A percentile compares a stretch with the other conserved stretches of the same genome.
phyloP scores from a whole-genome alignment of 371 early-diverging fungal species.

The Actinomortierella ambigua region DNA sequence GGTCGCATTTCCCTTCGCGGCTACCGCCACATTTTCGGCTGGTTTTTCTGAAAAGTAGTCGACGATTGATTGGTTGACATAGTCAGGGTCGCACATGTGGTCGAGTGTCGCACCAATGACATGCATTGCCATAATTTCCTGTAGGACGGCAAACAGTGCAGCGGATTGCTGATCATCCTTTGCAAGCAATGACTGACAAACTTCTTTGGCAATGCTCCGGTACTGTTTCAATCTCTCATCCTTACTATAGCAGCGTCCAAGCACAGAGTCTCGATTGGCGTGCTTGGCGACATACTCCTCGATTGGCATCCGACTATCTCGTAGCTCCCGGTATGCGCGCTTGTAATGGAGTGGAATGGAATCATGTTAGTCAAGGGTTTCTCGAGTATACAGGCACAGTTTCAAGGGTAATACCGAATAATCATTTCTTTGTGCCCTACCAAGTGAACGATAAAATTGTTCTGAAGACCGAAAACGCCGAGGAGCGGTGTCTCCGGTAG shows the following conservation, averaged over 20 bases:
- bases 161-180: slow-evolving; percentile 39
- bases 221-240: slow-evolving; percentile 41
- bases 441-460: slow-evolving; percentile 44
- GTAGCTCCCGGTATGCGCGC: slow-evolving; percentile 43
- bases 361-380: not conserved
- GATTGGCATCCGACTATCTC: slow-evolving; percentile 32
- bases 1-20: too few relatives aligned
- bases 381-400: too few relatives aligned
- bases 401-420: not conserved
- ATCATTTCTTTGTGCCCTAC: slow-evolving; percentile 10
- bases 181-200: slow-evolving; percentile 35
- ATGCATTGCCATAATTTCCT: slow-evolving; percentile 45
- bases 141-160: slow-evolving; percentile 41
- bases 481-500: slow-evolving; percentile 40
- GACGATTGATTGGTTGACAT: slow-evolving; percentile 34
- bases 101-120: slow-evolving; percentile 36
- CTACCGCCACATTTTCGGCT: too few relatives aligned
- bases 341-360: slow-evolving; percentile 1
- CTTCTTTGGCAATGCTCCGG: slow-evolving; percentile 38
- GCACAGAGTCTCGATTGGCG: slow-evolving; percentile 39
- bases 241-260: slow-evolving; percentile 40
- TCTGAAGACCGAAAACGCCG: slow-evolving; percentile 40
- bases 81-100: slow-evolving; percentile 42
- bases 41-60: slow-evolving; percentile 24
- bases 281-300: slow-evolving; percentile 29